Evolutionary conservation across 148 eudicot species (phyloP).

Genomic region (Chenopodium suecicum): DNA sequence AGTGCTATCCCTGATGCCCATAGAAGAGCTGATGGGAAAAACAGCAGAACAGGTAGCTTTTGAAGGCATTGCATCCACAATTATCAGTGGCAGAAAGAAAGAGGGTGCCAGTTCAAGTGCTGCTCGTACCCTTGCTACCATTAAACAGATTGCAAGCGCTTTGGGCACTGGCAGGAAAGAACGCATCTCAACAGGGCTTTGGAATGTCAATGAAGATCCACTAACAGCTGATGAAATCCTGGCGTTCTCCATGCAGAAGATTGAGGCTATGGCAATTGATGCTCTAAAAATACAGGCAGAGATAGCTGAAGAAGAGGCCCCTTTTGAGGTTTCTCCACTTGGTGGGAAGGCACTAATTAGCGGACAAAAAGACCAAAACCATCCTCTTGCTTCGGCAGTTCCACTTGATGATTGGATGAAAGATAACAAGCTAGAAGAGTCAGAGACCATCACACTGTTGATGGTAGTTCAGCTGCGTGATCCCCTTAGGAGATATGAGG

Average conservation of each 20-base stretch:
- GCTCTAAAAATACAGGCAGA: constrained; percentile 86
- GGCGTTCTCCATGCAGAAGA: constrained; percentile 74
- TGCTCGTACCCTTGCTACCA: constrained; percentile 64
- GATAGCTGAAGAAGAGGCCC: constrained; percentile 69
- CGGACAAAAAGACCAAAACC: constrained; percentile 22
- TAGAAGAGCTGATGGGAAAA: constrained; percentile 80
- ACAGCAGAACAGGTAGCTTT: constrained; percentile 96
- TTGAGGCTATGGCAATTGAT: constrained; percentile 76
- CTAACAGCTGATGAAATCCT: constrained; percentile 66
- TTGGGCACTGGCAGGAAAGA: constrained; percentile 76
- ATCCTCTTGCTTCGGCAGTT: constrained; percentile 52
- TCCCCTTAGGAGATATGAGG: constrained; percentile 81
- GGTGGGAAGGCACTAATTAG: constrained; percentile 25
- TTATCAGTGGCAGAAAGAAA: constrained; percentile 83
- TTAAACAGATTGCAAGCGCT: constrained; percentile 67
- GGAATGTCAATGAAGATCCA: constrained; percentile 71
- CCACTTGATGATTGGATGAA: constrained; percentile 80
- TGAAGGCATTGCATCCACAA: constrained; percentile 93
- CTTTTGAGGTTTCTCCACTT: constrained; percentile 81
- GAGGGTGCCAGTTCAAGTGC: constrained; percentile 95
- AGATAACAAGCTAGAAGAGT: constrained; percentile 16
- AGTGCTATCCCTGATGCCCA: constrained; percentile 61
- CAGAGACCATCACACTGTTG: constrained; percentile 35
- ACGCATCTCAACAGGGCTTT: constrained; percentile 74
- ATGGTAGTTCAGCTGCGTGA: constrained; percentile 67